Percentiles rank a stretch among this genome's conserved stretches.
phyloP scores from a whole-genome alignment of 176 grass and related monocot genomes.

The Triticum aestivum region IWGSC_CS_RefSeq_v2.1 NC_057794.1:523594929-523595428 shows the following conservation, averaged over 20 bases:
- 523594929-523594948: slow-evolving; percentile 51
- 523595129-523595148: slow-evolving; percentile 93
- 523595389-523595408: neutral
- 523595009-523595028: slow-evolving; percentile 48
- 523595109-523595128: slow-evolving; percentile 45
- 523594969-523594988: slow-evolving; percentile 46
- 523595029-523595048: slow-evolving; percentile 41
- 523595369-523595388: slow-evolving; percentile 35
- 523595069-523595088: slow-evolving; percentile 22
- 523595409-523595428: slow-evolving; percentile 62
- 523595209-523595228: slow-evolving; percentile 61
- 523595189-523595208: slow-evolving; percentile 38
- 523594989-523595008: slow-evolving; percentile 61
- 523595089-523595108: neutral
- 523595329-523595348: slow-evolving; percentile 33
- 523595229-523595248: slow-evolving; percentile 58
- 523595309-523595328: slow-evolving; percentile 56
- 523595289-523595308: slow-evolving; percentile 69
- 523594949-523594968: slow-evolving; percentile 27
- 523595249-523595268: slow-evolving; percentile 45
- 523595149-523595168: slow-evolving; percentile 75
- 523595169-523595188: slow-evolving; percentile 68
- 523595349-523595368: slow-evolving; percentile 41
- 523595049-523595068: slow-evolving; percentile 55
- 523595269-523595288: slow-evolving; percentile 35